Base-by-base conservation (phyloP, 2,329 filamentous ascomycete species). In the Apiospora sp. region DNA sequence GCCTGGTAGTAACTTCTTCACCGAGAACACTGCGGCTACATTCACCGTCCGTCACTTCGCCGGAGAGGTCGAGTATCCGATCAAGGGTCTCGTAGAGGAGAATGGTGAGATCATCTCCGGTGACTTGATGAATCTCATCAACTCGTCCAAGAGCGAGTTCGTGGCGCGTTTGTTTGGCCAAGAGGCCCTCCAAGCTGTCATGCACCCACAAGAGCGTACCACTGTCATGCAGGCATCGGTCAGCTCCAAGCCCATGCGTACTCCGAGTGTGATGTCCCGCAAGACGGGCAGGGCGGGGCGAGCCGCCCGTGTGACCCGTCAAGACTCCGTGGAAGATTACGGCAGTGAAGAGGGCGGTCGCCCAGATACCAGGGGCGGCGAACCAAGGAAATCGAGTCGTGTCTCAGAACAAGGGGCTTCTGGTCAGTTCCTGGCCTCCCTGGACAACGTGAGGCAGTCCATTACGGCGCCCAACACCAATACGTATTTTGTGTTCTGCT, bases 41-140 rank as follows among this genome's bases (percentile, higher is more conserved):
- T 99, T 99, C 84, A 95, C 95, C 0, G 92, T 99, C 72, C 95
- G 93, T 82, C 96, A 99, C 82, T 99, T 97, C 82, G 96, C 96
- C 51, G 96, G 96, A 69, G 96, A 98, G 81, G 94, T 99, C 6
- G 96, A 99, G 74, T 99, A 99, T 80, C 92, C 94, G 2, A 89
- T 97, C 74, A 92, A 92, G 77, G 94, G 94, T 6, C 86, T 99
- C 30, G 89, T 98, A 3, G 96, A 99, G 82, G 95, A 98, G 83
- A 99, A 99, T 76, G 94, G 95, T 71, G 96, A 99, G 81, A 91
- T 98, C 74, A 96, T 99, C 75, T 98, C 95, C 4, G 96, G 95
- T 37, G 96, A 99, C 82, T 86, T 99, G 77, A 94, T 99, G 88
- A 98, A 97, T 83, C 88, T 99, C 78, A 93, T 99, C 83, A 94